Evolutionary conservation across 805 yeast species (phyloP).

Genomic region (Candida cerambycidarum): DNA sequence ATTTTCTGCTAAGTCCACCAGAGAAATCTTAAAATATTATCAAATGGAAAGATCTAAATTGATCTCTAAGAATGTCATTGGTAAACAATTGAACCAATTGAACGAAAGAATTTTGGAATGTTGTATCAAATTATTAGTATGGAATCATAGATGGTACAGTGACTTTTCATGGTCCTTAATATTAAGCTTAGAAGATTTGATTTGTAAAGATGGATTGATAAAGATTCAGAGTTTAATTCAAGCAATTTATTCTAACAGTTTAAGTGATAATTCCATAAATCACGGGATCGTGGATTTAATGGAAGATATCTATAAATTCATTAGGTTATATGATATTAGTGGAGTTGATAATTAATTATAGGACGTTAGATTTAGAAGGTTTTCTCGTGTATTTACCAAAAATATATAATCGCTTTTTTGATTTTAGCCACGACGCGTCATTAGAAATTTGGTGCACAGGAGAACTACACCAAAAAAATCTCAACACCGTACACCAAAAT

Average conservation of each 20-base stretch:
- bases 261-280: conserved; percentile 23
- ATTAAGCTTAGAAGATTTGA: conserved; percentile 56
- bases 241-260: conserved; percentile 54
- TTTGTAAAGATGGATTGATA: conserved; percentile 74
- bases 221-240: conserved; percentile 72
- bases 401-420: too few species aligned
- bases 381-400: too few species aligned
- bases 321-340: conserved; percentile 43
- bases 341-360: conserved; percentile 43
- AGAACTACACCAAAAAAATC: background rate
- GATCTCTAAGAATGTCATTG: conserved; percentile 27
- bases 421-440: too few species aligned
- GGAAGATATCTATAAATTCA: conserved; percentile 49
- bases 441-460: conserved; percentile 9
- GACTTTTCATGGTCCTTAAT: conserved; percentile 77
- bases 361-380: too few species aligned
- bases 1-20: conserved; percentile 78
- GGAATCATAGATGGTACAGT: conserved; percentile 97
- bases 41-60: conserved; percentile 46
- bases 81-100: conserved; percentile 39
- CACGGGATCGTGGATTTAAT: conserved; percentile 59
- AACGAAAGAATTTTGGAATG: conserved; percentile 65
- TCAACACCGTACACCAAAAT: conserved; percentile 7
- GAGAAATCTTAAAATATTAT: conserved; percentile 70
- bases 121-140: conserved; percentile 79